Base-by-base conservation (phyloP, 2,329 filamentous ascomycete species). In the Colletotrichum musae region DNA sequence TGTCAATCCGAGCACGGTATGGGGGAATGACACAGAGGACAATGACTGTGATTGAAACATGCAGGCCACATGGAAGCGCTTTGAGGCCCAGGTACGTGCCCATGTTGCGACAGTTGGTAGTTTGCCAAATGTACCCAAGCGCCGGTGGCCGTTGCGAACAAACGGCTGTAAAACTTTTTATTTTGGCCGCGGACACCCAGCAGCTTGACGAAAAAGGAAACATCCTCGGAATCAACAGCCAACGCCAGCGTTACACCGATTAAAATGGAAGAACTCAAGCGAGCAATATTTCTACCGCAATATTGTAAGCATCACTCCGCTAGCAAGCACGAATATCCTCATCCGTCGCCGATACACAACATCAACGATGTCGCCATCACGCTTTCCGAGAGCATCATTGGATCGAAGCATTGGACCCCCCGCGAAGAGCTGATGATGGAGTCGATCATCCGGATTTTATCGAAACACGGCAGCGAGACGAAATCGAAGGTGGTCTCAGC, bases 291-390 rank as follows among this genome's bases (percentile, higher is more conserved):
- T 32, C 36, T 54, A n/a, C 66, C 56, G 18, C 56, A 50, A 39
- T 62, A 28, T 16, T 69, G 66, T 16, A 50, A 43, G 18, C 62
- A 69, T 26, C 58, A 68, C 50, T 54, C 56, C 16, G 9, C 15
- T 9, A 51, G 24, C 18, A 58, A 57, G 5, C 9, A 69, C n/a
- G 62, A 69, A 2, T 10, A 47, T 10, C 26, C 64, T 13, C 6
- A 12, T 21, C 48, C 51, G 24, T 15, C 66, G 9, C 62, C 54
- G 4, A 60, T 62, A 16, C 45, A 57, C 36, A 69, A 69, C 36
- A 66, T 69, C 18, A 66, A 69, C 16, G 66, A 69, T 6, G 51
- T 69, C 24, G 62, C 66, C 21, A 69, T 69, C 12, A 69, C 56
- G 6, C 26, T 69, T 39, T 54, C 66, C 24, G 66, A 69, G 36